Evolutionary conservation across 2,329 filamentous ascomycete species (phyloP).

Genomic region (Monosporascus sp.): DNA sequence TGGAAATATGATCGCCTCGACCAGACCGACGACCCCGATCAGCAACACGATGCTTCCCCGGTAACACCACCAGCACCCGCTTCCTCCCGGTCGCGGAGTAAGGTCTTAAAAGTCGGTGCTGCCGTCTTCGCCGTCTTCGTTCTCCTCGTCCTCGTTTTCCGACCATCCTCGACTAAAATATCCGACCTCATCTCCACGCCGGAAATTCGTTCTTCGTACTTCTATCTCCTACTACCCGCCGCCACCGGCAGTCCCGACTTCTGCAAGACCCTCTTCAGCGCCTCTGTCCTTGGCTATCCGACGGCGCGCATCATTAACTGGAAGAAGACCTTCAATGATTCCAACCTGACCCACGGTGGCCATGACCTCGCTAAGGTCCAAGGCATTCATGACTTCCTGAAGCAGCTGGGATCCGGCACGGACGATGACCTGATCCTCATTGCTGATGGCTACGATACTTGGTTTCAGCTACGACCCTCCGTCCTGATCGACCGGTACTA

Average conservation of each 20-base stretch:
- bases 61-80: not conserved
- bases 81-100: not conserved
- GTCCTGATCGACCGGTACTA: conserved; percentile 12
- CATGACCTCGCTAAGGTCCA: not conserved
- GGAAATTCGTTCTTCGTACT: not conserved
- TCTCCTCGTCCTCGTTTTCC: not conserved
- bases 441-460: conserved; percentile 13
- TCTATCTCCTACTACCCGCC: not conserved
- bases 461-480: conserved; percentile 14
- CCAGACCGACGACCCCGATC: conserved; percentile 1
- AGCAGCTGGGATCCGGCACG: not conserved
- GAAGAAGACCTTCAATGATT: not conserved
- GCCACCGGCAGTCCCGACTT: not conserved
- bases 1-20: conserved; percentile 1
- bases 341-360: not conserved
- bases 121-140: not conserved
- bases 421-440: conserved; percentile 11
- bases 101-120: not conserved
- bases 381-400: not conserved
- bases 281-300: conserved; percentile 7
- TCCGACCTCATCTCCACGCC: not conserved
- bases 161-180: not conserved
- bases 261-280: conserved; percentile 27
- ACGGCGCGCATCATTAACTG: conserved; percentile 9
- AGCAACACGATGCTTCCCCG: not conserved